Evolutionary conservation across 2,329 filamentous ascomycete species (phyloP), one percentile per base, ranked within the genome.

Genomic region (Fusarium chaquense): DNA sequence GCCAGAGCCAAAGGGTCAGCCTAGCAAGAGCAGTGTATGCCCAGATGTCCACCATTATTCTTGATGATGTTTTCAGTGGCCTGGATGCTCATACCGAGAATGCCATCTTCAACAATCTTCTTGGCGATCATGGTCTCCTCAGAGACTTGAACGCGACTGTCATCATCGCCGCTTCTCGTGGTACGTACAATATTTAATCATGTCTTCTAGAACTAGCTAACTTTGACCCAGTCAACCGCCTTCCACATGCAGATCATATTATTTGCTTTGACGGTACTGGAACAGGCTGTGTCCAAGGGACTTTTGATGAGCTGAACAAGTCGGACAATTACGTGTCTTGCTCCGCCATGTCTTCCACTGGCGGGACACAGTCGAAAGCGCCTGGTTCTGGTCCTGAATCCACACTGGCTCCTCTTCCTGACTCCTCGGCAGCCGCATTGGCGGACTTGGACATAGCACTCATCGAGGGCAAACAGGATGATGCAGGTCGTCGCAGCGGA

Each of bases 51-150:
- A 36, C 72, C 0, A 22, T 79, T 2, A 50, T 79, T 0, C 41
- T 80, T 0, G 78, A 80, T 40, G 78, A 79, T 33, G 69, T 79
- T 3, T 75, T 79, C 6, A 79, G 76, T 26, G 78, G 76, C 0
- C 58, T 80, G 1, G 78, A 80, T 52, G 63, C 72, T 3, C 62
- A 70, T 18, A 76, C 77, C 4, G 70, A 74, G 24, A 61, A 74
- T 2, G 18, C 52, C 6, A 58, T 79, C 6, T 73, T 76, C 50
- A 26, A 67, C n/a, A 68, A 65, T 8, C 46, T 78, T 1, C 58
- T 78, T 8, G 73, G 75, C 1, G 54, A 12, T 18, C 16, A 72
- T 16, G 76, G 76, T 1, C 50, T 78, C 0, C 43, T 77, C 2
- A 51, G 71, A 1, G 44, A 71, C 3, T 55, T 62, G 6, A 58